A percentile compares a stretch with the other conserved stretches of the same genome.
Conservation (phyloP, 2,329 filamentous ascomycete genomes). For the Fusarium solani-melongenae region DNA sequence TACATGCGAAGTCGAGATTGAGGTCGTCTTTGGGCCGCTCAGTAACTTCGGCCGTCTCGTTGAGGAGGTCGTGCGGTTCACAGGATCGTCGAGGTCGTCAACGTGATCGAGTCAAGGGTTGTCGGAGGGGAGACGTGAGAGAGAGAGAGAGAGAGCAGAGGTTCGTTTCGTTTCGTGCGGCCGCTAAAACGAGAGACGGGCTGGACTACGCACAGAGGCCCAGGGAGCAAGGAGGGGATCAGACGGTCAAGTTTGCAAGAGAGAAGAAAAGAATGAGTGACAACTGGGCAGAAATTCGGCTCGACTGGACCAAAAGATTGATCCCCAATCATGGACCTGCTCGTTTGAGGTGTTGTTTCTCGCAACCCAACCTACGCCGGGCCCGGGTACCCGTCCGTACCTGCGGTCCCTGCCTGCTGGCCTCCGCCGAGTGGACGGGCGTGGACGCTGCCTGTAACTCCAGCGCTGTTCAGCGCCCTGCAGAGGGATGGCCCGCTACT, state of each 20-base stretch:
- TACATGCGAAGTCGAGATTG: constrained; percentile 37
- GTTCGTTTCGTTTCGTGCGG: constrained; percentile 37
- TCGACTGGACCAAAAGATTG: constrained; percentile 22
- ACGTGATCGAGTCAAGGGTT: constrained; percentile 21
- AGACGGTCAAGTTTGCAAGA: constrained; percentile 20
- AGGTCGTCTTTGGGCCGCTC: not conserved
- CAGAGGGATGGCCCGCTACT: not conserved
- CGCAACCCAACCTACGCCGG: constrained; percentile 26
- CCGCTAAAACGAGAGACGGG: constrained; percentile 32
- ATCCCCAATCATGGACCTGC: constrained; percentile 38
- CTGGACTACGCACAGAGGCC: constrained; percentile 13
- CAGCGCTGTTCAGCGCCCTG: constrained; percentile 34
- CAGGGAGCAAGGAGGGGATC: constrained; percentile 14
- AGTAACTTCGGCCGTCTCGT: constrained; percentile 4
- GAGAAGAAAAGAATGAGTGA: constrained; percentile 7
- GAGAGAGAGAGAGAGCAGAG: not conserved
- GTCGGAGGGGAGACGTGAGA: constrained; percentile 5
- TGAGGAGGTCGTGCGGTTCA: not conserved
- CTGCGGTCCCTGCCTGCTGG: constrained; percentile 5
- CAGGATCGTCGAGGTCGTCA: constrained; percentile 28
- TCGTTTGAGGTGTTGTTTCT: constrained; percentile 33
- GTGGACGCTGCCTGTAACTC: constrained; percentile 25
- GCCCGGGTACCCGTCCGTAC: constrained; percentile 11
- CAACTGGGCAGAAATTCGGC: constrained; percentile 29
- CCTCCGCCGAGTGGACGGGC: not conserved